A percentile compares a stretch with the other conserved stretches of the same genome.
Evolutionary conservation across 164 flowering plant species (phyloP).

Genomic region (Pachysandra terminalis): DNA sequence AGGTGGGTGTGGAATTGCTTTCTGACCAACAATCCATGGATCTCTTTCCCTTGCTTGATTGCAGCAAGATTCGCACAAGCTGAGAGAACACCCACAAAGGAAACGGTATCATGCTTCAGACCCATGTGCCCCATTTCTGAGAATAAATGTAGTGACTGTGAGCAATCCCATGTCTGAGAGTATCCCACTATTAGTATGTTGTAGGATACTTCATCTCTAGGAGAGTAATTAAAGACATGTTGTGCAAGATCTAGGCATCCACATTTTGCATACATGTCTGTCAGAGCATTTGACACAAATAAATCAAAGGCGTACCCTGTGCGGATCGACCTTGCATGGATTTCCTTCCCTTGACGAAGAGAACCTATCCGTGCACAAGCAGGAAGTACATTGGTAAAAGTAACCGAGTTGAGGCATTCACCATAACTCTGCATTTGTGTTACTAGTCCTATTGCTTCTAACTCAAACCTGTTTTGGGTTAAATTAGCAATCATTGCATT

Average conservation of each 20-base stretch:
- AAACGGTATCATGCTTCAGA: slow-evolving; percentile 26
- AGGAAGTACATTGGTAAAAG: slow-evolving; percentile 43
- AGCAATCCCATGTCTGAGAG: slow-evolving; percentile 22
- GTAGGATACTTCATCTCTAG: slow-evolving; percentile 39
- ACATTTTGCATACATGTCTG: slow-evolving; percentile 47
- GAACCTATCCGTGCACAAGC: slow-evolving; percentile 42
- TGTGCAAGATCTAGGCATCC: slow-evolving; percentile 27
- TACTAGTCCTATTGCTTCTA: slow-evolving; percentile 27
- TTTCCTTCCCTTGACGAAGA: slow-evolving; percentile 35
- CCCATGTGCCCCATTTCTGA: slow-evolving; percentile 25
- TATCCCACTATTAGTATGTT: slow-evolving; percentile 43
- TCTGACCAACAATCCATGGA: slow-evolving; percentile 26
- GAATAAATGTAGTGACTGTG: slow-evolving; percentile 19
- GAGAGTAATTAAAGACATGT: slow-evolving; percentile 29
- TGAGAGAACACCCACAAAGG: slow-evolving; percentile 35
- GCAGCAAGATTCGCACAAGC: slow-evolving; percentile 38
- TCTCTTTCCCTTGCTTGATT: slow-evolving; percentile 28
- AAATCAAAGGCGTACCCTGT: slow-evolving; percentile 25
- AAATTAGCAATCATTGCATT: slow-evolving; percentile 53
- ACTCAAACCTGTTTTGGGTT: slow-evolving; percentile 28
- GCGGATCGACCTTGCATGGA: slow-evolving; percentile 37
- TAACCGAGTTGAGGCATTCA: slow-evolving; percentile 30
- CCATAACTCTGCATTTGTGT: slow-evolving; percentile 30
- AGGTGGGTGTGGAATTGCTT: slow-evolving; percentile 23
- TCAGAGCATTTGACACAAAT: slow-evolving; percentile 42